These are phyloP conservation scores for Aspergillus sp. DNA, from an alignment of 2,329 filamentous ascomycete genomes.

Conservation along the genomic window DNA sequence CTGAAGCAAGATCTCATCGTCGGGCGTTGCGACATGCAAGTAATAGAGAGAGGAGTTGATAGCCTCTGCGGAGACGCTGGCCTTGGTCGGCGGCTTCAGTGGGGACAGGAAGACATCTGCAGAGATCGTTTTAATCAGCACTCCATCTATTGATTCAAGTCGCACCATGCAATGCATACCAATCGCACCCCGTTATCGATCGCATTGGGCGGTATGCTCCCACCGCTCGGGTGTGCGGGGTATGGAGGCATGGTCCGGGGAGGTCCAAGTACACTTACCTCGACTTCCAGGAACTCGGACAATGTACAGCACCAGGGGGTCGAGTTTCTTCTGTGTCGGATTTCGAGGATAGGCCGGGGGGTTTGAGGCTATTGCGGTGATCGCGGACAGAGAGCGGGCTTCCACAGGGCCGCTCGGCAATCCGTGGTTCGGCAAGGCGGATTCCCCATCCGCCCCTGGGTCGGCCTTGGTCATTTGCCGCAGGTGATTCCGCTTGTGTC, in stretches of 20 bases:
- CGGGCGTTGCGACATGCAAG: constrained; percentile 70
- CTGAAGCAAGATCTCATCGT: constrained; percentile 48
- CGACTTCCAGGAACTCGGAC: constrained; percentile 86
- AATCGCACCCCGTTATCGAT: not conserved
- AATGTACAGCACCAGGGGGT: constrained; percentile 83
- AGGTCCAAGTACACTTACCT: constrained; percentile 52
- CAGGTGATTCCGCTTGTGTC: not conserved
- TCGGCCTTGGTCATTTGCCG: constrained; percentile 21
- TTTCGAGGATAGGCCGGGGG: constrained; percentile 83
- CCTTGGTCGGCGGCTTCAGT: constrained; percentile 78
- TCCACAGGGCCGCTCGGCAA: constrained; percentile 53
- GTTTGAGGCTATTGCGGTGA: constrained; percentile 79
- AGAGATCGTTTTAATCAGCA: constrained; percentile 12
- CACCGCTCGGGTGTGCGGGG: constrained; percentile 5
- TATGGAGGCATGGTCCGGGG: not conserved
- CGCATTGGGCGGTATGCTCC: not conserved
- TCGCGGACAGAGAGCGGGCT: constrained; percentile 75
- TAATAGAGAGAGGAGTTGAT: constrained; percentile 88
- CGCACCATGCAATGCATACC: not conserved
- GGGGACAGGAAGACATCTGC: constrained; percentile 89
- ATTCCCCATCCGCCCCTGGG: constrained; percentile 25
- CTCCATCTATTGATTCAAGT: not conserved
- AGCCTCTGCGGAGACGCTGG: constrained; percentile 80
- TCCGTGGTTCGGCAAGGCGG: constrained; percentile 15
- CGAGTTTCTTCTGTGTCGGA: constrained; percentile 64